Evolutionary conservation across 1,284 basidiomycete genomes (phyloP), one percentile per base, ranked within the genome.

Genomic region (Sanghuangporus weigelae): DNA sequence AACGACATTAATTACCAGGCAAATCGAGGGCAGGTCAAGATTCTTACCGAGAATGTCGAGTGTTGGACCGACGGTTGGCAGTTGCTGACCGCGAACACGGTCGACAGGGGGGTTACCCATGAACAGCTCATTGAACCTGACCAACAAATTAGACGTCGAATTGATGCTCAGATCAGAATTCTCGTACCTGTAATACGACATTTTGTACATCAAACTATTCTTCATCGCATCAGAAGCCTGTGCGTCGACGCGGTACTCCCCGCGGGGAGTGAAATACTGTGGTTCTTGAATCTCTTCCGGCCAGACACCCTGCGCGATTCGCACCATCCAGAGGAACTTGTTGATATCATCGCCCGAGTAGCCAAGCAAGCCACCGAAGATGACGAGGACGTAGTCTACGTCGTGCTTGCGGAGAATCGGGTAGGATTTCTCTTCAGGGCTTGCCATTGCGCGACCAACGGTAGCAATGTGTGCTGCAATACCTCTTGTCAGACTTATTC

Each of bases 341-440:
- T 99, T 99, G 79, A 99, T 94, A 74, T 99, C 97, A 76, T 99
- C 97, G 14, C 97, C 97, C 23, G 93, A 96, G 78, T 98, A 99
- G 16, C 96, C 97, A 62, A 99, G 81, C 51, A 99, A 81, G 40
- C 95, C 96, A 58, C 97, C 96, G 74, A 98, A 99, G 77, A 99
- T 98, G 77, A 99, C 84, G 61, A 99, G 87, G 54, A 99, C 89
- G 73, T 99, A 99, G 75, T 96, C 94, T 61, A 99, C 97, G 72
- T 99, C 97, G 75, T 99, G 97, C 77, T 97, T 92, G 68, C 93
- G 86, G 64, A 99, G 82, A 73, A 99, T 98, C 3, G 96, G 96
- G 76, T 98, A 99, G 0, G 97, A 95, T 51, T 93, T 88, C 69
- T 98, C 96, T 77, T 99, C 97, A 63, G 84, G 77, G 62, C 90